A percentile compares a stretch with the other conserved stretches of the same genome.
Evolutionary conservation across 75 land plant species (phyloP).

Genomic region (Larix kaempferi): DNA sequence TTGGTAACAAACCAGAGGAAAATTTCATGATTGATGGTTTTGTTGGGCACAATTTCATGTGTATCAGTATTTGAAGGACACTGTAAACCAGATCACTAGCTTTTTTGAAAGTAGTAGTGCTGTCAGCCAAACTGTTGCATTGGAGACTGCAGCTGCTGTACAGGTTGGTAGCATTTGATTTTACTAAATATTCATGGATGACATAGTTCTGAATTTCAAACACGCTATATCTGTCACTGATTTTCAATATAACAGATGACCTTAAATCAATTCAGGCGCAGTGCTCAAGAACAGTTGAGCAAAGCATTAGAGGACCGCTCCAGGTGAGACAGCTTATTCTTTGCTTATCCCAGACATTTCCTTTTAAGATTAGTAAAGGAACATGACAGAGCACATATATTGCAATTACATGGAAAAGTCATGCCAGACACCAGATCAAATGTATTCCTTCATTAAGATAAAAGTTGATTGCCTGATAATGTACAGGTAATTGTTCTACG

Average conservation of each 20-base stretch:
- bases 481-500: too few relatives aligned
- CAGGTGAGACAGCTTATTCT: conserved; percentile 36
- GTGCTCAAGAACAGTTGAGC: conserved; percentile 87
- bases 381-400: too few relatives aligned
- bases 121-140: conserved; percentile 79
- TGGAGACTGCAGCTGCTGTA: conserved; percentile 96
- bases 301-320: conserved; percentile 75
- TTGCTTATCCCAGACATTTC: neutral
- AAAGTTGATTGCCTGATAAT: too few relatives aligned
- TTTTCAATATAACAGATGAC: conserved; percentile 59
- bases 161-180: conserved; percentile 54
- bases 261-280: conserved; percentile 81
- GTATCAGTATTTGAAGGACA: conserved; percentile 78
- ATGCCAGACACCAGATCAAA: too few relatives aligned
- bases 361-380: neutral
- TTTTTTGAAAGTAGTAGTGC: conserved; percentile 75
- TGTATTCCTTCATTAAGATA: too few relatives aligned
- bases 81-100: conserved; percentile 58
- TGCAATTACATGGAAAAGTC: too few relatives aligned
- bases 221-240: neutral
- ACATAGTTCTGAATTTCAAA: neutral
- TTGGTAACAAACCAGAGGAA: neutral
- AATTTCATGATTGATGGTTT: conserved; percentile 10
- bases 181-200: neutral
- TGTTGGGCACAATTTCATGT: conserved; percentile 5